These are phyloP conservation scores for Parsonsia alboflavescens DNA, from an alignment of 257 asterid genomes.

Conservation along the genomic window DNA sequence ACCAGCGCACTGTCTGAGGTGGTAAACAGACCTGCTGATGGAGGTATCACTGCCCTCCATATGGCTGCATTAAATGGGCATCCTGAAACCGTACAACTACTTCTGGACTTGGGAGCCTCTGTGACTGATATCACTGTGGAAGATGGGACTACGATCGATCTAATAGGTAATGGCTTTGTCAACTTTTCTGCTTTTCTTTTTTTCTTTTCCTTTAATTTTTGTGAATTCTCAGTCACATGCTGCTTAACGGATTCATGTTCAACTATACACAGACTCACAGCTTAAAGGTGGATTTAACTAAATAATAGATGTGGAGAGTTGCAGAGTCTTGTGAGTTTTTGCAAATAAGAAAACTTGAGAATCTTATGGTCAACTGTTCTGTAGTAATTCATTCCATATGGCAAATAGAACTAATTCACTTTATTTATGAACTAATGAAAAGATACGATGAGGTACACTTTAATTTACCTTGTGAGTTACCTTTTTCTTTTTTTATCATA, in stretches of 20 bases:
- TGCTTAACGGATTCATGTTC: background rate
- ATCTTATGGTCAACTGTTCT: background rate
- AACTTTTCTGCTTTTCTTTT: background rate
- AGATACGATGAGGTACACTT: background rate
- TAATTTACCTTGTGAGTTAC: background rate
- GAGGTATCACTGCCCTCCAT: constrained; percentile 87
- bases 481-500: too few relatives aligned
- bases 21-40: constrained; percentile 76
- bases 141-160: constrained; percentile 81
- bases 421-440: background rate
- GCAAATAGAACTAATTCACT: background rate
- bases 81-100: constrained; percentile 61
- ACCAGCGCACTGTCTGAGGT: constrained; percentile 60
- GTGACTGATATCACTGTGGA: constrained; percentile 51
- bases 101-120: constrained; percentile 81
- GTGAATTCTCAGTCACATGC: too few relatives aligned
- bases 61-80: constrained; percentile 91
- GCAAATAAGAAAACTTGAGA: background rate
- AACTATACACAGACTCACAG: background rate
- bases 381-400: background rate
- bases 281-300: background rate
- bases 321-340: background rate
- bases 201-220: background rate
- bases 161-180: constrained; percentile 44
- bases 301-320: background rate